phyloP scores from a whole-genome alignment of 140 eudicot genomes.

The Bidens hawaiensis region DNA sequence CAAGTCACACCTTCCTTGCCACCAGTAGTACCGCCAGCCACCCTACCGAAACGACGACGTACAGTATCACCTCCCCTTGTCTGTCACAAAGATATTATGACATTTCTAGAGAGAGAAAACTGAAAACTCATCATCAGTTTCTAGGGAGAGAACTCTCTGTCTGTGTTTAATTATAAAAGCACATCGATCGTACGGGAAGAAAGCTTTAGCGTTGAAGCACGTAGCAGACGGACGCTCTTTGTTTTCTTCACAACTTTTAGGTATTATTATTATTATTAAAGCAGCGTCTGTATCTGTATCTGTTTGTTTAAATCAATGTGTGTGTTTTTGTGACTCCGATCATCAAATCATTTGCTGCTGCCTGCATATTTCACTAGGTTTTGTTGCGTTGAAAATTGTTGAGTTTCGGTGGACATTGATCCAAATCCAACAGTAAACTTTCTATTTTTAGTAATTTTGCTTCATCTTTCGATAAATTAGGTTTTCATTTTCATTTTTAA shows the following conservation, averaged over 20 bases:
- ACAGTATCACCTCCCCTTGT: too few species aligned
- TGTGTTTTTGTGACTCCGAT: too few species aligned
- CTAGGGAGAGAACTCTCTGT: slow-evolving; percentile 11
- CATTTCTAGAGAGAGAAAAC: slow-evolving; percentile 27
- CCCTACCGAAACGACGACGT: slow-evolving; percentile 35
- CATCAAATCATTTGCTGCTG: too few species aligned
- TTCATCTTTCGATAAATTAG: slow-evolving; percentile 7
- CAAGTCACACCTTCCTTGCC: slow-evolving; percentile 27
- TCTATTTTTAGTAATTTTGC: slow-evolving; percentile 17
- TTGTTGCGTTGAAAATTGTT: not conserved
- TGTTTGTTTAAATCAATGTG: not conserved
- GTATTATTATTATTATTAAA: too few species aligned
- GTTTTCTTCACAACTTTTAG: not conserved
- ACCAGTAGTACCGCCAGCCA: slow-evolving; percentile 7
- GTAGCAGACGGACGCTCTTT: slow-evolving; percentile 8
- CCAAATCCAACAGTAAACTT: slow-evolving; percentile 19
- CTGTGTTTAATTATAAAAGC: slow-evolving; percentile 7
- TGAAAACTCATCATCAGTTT: not conserved
- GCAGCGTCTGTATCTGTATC: not conserved
- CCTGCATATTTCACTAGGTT: not conserved
- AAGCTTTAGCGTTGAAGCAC: slow-evolving; percentile 16
- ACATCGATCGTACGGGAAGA: slow-evolving; percentile 33
- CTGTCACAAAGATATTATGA: slow-evolving; percentile 39
- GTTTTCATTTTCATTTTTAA: not conserved
- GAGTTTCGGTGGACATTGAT: slow-evolving; percentile 5